Evolutionary conservation across 306 rosid genomes (phyloP), one percentile per base, ranked within the genome.

Genomic region (Geum urbanum): DNA sequence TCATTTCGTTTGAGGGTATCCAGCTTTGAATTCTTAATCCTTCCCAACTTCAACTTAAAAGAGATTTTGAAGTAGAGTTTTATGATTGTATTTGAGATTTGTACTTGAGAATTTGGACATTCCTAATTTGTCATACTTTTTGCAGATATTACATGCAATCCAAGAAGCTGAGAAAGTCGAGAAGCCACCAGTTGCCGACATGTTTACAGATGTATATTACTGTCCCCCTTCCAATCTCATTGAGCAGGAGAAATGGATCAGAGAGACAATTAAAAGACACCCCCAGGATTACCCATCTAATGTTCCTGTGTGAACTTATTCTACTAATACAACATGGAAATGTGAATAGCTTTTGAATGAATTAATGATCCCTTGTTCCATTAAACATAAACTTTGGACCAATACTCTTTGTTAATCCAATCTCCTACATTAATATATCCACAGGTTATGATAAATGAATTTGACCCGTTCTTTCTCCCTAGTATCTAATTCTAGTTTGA

Each of bases 141-240:
- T 58, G 74, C 87, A 88, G 98, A 43, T 90, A 51, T 74, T 94
- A 54, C 87, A 83, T 72, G 91, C 90, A 57, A 91, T 94, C 80
- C 99, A 91, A 73, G 87, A 79, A 41, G 97, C 99, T 9, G 99
- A 94, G 80, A 81, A 81, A 69, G 72, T 70, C 45, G 91, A 83
- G 63, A 94, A 88, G 74, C 99, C 99, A 35, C 84, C 96, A 9
- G 61, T 87, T 18, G 77, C 81, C 47, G 97, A 94, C 65, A 27
- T 83, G 20, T 94, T 94, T 77, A 83, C 78, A 50, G 97, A 94
- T 75, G 97, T 94, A 56, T 94, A 94, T 69, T 89, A 94, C 70
- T 78, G 66, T 62, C 85, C 77, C 57, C 90, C 99, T 5, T 75
- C 87, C 55, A 87, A 91, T 75, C 97, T 94, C 54, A 72, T 73